phyloP scores from a whole-genome alignment of 2,329 filamentous ascomycete species.

The Sarocladiaceae sp. region DNA sequence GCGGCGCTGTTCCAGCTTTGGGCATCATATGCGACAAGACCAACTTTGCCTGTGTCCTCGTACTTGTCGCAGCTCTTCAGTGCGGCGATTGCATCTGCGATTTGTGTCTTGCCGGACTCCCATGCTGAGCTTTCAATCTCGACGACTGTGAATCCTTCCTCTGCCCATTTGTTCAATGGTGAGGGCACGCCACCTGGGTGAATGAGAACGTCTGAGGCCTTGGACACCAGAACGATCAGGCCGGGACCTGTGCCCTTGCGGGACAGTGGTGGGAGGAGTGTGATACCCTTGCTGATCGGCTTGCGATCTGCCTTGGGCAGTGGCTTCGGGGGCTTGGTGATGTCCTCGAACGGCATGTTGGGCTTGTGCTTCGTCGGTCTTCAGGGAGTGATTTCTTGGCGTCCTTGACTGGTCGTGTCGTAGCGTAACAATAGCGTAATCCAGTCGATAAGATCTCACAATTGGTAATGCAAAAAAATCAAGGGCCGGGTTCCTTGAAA shows the following conservation, averaged over 20 bases:
- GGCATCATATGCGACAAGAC: conserved; percentile 20
- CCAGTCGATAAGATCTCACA: too few relatives aligned
- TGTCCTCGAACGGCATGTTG: conserved; percentile 20
- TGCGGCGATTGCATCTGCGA: conserved; percentile 17
- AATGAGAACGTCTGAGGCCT: conserved; percentile 16
- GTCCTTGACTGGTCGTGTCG: not conserved
- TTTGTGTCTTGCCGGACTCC: conserved; percentile 11
- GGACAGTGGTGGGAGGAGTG: conserved; percentile 27
- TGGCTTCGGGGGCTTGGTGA: conserved; percentile 20
- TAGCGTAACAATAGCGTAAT: not conserved
- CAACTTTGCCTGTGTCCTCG: conserved; percentile 33
- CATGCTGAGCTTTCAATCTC: conserved; percentile 38
- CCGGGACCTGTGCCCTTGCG: conserved; percentile 32
- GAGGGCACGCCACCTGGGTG: conserved; percentile 39
- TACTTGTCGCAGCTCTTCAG: conserved; percentile 22
- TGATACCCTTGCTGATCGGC: conserved; percentile 16
- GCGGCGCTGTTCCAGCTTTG: conserved; percentile 18
- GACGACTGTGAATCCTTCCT: conserved; percentile 62
- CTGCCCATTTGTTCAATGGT: conserved; percentile 63
- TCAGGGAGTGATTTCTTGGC: not conserved
- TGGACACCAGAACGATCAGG: conserved; percentile 25
- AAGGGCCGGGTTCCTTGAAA: not conserved
- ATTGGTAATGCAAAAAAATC: not conserved
- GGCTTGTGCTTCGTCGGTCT: not conserved
- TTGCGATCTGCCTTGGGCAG: conserved; percentile 19